Base-by-base conservation (phyloP, 2,329 filamentous ascomycete genomes). In the Cladosporium oxysporum region DNA sequence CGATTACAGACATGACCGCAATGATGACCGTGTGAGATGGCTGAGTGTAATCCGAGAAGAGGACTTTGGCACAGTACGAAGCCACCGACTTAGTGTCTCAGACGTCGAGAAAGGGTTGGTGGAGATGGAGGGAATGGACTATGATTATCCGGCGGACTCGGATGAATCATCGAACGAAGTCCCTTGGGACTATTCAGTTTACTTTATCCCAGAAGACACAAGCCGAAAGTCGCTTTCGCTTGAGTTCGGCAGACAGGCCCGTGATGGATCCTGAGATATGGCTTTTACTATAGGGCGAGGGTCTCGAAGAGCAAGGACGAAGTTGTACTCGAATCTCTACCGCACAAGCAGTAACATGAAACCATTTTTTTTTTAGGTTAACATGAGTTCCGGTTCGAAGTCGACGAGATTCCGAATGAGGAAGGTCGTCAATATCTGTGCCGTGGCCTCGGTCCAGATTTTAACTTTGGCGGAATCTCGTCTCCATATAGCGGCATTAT, bases 191-290 rank as follows among this genome's bases (percentile, higher is more conserved):
- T 28, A 5, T 2, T 41, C 57, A 44, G 3, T 10, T 44, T 35
- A 12, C 16, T 7, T 8, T 4, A 14, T 44, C 5, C 18, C n/a
- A 18, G n/a, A 35, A 44, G 57, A 59, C 29, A 18, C 33, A 59
- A 3, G 12, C 12, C 47, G 57, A 37, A 59, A 29, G 57, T 59
- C 57, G 57, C 57, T 59, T 37, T 44, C 57, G 35, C 35, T 47
- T n/a, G 57, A 44, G 57, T 29, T 59, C 31, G 57, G 57, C 23
- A 59, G 57, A 59, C 57, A 59, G 35, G 26, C 33, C n/a, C 57
- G 31, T 59, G 57, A 33, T 41, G 18, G 33, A 59, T 28, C 57
- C 26, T 59, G 26, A 21, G 23, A 59, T 23, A 31, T 58, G 8
- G 57, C 57, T 59, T 11, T 21, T 44, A 44, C 31, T 14, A 52